Evolutionary conservation across 768 basidiomycete species (phyloP).

Genomic region (Heimioporus sp.): DNA sequence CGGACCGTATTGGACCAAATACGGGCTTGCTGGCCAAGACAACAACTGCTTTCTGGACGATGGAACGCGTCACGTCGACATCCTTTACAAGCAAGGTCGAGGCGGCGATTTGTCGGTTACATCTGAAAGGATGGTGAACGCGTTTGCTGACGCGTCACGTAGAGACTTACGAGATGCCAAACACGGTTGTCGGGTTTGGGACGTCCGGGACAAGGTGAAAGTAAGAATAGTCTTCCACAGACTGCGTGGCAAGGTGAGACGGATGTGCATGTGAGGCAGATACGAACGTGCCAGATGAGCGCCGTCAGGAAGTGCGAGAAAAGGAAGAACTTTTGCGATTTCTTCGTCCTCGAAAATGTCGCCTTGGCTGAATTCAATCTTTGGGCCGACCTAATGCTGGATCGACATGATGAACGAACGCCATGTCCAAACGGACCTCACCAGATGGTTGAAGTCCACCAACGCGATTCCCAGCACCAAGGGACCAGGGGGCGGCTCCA

Average conservation of each 20-base stretch:
- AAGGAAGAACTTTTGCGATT: conserved; percentile 81
- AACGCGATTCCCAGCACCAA: conserved; percentile 84
- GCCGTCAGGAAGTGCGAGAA: conserved; percentile 95
- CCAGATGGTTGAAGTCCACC: conserved; percentile 95
- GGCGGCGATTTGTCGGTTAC: conserved; percentile 92
- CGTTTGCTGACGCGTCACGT: neutral
- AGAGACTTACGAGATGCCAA: conserved; percentile 81
- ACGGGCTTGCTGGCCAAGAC: conserved; percentile 88
- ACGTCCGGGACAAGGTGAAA: conserved; percentile 85
- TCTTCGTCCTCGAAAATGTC: conserved; percentile 85
- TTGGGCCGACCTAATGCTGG: conserved; percentile 75
- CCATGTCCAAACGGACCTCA: conserved; percentile 33
- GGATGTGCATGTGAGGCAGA: conserved; percentile 2
- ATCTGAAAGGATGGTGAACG: conserved; percentile 43
- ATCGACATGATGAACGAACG: conserved; percentile 12
- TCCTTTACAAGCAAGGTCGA: conserved; percentile 73
- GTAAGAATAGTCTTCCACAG: conserved; percentile 88
- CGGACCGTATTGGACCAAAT: conserved; percentile 89
- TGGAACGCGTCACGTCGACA: conserved; percentile 89
- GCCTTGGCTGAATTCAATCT: conserved; percentile 80
- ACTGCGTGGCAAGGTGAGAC: conserved; percentile 13
- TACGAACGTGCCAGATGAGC: conserved; percentile 74
- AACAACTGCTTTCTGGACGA: conserved; percentile 96
- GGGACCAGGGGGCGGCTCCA: conserved; percentile 53
- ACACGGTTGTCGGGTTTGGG: conserved; percentile 75